These are phyloP conservation scores for Hansfordia pulvinata DNA, from an alignment of 2,329 filamentous ascomycete genomes.

Conservation along the genomic window DNA sequence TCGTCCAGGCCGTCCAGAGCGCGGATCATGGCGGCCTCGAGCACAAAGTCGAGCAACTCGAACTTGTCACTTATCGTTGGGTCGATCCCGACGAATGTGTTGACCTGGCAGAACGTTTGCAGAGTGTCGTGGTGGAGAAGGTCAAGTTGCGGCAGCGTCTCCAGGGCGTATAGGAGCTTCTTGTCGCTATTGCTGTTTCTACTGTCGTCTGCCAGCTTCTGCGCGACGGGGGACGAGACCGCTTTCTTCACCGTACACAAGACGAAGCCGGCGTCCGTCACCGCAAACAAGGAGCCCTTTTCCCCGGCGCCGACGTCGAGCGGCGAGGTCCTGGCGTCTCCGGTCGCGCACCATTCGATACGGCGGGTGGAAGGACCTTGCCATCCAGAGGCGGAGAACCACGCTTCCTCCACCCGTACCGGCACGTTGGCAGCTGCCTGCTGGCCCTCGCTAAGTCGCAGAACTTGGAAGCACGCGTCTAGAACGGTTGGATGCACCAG, in stretches of 20 bases:
- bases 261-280: constrained; percentile 15
- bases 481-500: constrained; percentile 22
- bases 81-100: constrained; percentile 11
- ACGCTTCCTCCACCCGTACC: constrained; percentile 14
- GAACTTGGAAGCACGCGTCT: constrained; percentile 19
- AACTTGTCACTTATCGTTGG: constrained; percentile 6
- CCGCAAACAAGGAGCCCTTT: constrained; percentile 14
- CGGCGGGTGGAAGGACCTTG: constrained; percentile 12
- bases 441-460: constrained; percentile 10
- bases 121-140: constrained; percentile 17
- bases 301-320: constrained; percentile 10
- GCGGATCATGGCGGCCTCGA: constrained; percentile 8
- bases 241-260: constrained; percentile 14
- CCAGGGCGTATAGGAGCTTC: constrained; percentile 18
- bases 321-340: too few species aligned
- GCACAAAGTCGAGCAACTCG: constrained; percentile 8
- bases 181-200: constrained; percentile 5
- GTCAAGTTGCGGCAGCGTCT: constrained; percentile 24
- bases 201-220: constrained; percentile 5
- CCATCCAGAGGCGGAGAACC: constrained; percentile 19
- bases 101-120: constrained; percentile 7
- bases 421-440: constrained; percentile 15
- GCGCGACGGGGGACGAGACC: constrained; percentile 13
- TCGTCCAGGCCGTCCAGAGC: constrained; percentile 8
- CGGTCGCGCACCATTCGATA: constrained; percentile 4